Evolutionary conservation across 108 stramenopile genomes (phyloP).

Genomic region (Schizochytrium sp.): DNA sequence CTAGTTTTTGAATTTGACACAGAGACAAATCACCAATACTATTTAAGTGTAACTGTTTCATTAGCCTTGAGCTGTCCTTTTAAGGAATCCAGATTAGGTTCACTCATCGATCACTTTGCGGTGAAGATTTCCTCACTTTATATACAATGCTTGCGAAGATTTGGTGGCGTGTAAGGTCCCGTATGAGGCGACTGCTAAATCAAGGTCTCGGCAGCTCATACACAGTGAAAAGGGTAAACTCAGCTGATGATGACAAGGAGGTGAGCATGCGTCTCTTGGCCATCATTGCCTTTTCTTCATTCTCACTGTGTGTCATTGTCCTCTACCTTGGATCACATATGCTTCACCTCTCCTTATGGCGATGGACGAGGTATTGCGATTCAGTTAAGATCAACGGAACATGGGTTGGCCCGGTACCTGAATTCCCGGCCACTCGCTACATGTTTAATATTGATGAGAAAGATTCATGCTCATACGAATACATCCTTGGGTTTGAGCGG

Average conservation of each 20-base stretch:
- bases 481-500: not conserved
- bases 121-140: too few species aligned
- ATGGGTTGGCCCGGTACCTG: slow-evolving; percentile 20
- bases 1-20: too few species aligned
- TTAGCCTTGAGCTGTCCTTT: too few species aligned
- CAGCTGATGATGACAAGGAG: not conserved
- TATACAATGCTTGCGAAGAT: too few species aligned
- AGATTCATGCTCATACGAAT: slow-evolving; percentile 40
- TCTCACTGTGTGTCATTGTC: not conserved
- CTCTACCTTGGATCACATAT: slow-evolving; percentile 16
- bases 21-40: too few species aligned
- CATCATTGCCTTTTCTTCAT: not conserved
- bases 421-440: slow-evolving; percentile 24
- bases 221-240: not conserved
- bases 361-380: slow-evolving; percentile 28
- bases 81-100: too few species aligned
- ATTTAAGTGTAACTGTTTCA: too few species aligned
- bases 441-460: slow-evolving; percentile 31
- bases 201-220: not conserved
- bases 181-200: too few species aligned
- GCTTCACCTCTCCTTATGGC: slow-evolving; percentile 23
- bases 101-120: too few species aligned
- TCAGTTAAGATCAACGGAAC: not conserved
- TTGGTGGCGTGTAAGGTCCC: too few species aligned
- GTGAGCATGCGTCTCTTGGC: not conserved